Evolutionary conservation across 257 asterid species (phyloP).

Genomic region (Scutellaria baicalensis): DNA sequence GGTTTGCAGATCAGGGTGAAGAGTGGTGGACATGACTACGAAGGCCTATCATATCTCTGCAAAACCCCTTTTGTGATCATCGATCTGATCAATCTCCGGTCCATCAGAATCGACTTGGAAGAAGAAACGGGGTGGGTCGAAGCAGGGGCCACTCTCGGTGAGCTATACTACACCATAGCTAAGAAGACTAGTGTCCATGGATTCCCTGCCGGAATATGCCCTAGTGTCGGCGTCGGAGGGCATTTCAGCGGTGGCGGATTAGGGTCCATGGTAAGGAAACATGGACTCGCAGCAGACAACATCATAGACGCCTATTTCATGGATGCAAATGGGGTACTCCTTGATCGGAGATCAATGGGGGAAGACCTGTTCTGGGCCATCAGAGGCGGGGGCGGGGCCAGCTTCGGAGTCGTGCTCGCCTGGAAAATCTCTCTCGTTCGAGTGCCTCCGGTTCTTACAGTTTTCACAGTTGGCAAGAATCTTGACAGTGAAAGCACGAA

Average conservation of each 20-base stretch:
- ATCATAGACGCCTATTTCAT: slow-evolving; percentile 36
- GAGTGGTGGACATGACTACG: slow-evolving; percentile 65
- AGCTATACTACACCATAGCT: slow-evolving; percentile 39
- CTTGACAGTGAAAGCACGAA: slow-evolving; percentile 16
- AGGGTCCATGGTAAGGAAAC: slow-evolving; percentile 40
- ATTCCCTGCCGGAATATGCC: slow-evolving; percentile 53
- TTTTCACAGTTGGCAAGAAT: slow-evolving; percentile 25
- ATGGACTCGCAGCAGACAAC: slow-evolving; percentile 48
- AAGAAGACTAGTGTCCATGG: slow-evolving; percentile 26
- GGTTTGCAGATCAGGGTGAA: slow-evolving; percentile 30
- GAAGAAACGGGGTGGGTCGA: slow-evolving; percentile 48
- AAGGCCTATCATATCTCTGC: slow-evolving; percentile 43
- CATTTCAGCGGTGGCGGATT: slow-evolving; percentile 59
- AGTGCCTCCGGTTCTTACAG: slow-evolving; percentile 37
- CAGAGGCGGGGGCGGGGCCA: slow-evolving; percentile 65
- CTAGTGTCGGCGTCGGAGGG: slow-evolving; percentile 55
- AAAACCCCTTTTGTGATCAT: slow-evolving; percentile 27
- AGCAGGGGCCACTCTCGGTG: slow-evolving; percentile 52
- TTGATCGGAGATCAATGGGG: slow-evolving; percentile 49
- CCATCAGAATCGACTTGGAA: slow-evolving; percentile 24
- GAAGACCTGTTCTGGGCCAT: slow-evolving; percentile 60
- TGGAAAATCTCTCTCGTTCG: slow-evolving; percentile 44
- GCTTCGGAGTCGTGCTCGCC: slow-evolving; percentile 47
- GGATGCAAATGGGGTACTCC: slow-evolving; percentile 29
- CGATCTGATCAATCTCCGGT: slow-evolving; percentile 34